Base-by-base conservation (phyloP, 495 filamentous ascomycete genomes). In the Hamigera avellanea region DNA sequence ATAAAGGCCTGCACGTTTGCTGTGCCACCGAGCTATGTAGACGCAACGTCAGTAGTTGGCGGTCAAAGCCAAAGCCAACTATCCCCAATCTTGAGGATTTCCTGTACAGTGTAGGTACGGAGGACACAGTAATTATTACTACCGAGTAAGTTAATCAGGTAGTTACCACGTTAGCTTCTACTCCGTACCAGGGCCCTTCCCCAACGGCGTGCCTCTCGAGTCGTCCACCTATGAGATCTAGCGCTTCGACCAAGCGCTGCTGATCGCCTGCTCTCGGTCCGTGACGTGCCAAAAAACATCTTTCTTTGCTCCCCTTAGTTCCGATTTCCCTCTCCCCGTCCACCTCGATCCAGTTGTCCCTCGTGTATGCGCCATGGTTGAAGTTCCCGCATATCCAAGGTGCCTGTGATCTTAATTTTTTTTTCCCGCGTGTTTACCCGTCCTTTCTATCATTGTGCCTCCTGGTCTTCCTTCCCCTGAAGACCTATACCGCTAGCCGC, bases 341-440 rank as follows among this genome's bases (percentile, higher is more conserved):
- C 32, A 45, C 43, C 35, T 51, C 42, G 43, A 50, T 42, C 42
- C 42, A 44, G 41, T 42, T 45, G 36, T 46, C 48, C 39, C 42
- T 28, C 45, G 37, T 35, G 50, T 48, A 36, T 57, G 45, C 50
- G 53, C 45, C 50, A 57, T 57, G 53, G 40, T 51, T 35, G 40
- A 45, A 40, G 37, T 46, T 39, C 30, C 41, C 45, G 45, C 50
- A 51, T 45, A 44, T 45, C 40, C 36, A 41, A 44, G 52, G 36
- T 49, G 27, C 45, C 48, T 49, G 45, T 49, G 45, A 54, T 54
- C 39, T 32, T 40, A 39, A 28, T 36, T 15, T 19, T 18, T 35
- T n/a, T 32, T 37, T 14, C 28, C 19, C 19, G 23, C 41, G 38
- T 31, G 7, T 31, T 42, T n/a, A n/a, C n/a, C n/a, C n/a, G n/a